Percentiles rank a stretch among this genome's conserved stretches.
These are phyloP conservation scores for Globisporangium solare DNA, from an alignment of 352 stramenopile genomes.

Conservation along the genomic window DNA sequence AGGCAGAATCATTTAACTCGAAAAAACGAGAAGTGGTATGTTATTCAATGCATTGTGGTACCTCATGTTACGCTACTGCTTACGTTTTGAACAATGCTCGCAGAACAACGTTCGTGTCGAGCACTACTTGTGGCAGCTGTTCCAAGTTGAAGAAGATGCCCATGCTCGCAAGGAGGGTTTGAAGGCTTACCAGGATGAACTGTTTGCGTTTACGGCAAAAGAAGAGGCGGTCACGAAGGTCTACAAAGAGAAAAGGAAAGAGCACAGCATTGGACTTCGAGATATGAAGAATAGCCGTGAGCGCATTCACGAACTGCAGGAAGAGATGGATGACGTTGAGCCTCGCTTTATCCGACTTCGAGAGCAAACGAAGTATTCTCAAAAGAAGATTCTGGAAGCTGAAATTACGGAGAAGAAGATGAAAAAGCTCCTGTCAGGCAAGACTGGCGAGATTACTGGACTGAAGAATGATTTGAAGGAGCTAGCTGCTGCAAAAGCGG, in stretches of 20 bases:
- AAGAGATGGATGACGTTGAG: slow-evolving; percentile 81
- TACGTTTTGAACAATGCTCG: background rate
- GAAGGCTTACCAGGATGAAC: slow-evolving; percentile 39
- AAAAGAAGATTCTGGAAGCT: slow-evolving; percentile 63
- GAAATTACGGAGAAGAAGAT: slow-evolving; percentile 40
- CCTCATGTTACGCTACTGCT: background rate
- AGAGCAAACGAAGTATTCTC: slow-evolving; percentile 83
- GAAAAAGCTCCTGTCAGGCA: slow-evolving; percentile 78
- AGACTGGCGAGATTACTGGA: slow-evolving; percentile 79
- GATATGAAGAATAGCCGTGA: slow-evolving; percentile 62
- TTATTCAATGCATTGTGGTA: slow-evolving; percentile 3
- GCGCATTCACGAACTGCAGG: slow-evolving; percentile 71
- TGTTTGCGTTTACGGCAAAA: slow-evolving; percentile 34
- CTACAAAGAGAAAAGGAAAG: slow-evolving; percentile 77
- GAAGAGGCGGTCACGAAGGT: slow-evolving; percentile 35
- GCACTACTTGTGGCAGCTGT: slow-evolving; percentile 96
- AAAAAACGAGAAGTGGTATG: slow-evolving; percentile 66
- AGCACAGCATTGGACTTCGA: slow-evolving; percentile 43
- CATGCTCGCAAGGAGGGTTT: slow-evolving; percentile 79
- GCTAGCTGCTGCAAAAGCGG: slow-evolving; percentile 47
- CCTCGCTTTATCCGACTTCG: slow-evolving; percentile 80
- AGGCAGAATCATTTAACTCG: slow-evolving; percentile 81
- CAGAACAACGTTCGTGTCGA: slow-evolving; percentile 81
- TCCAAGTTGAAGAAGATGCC: slow-evolving; percentile 91
- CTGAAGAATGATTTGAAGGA: slow-evolving; percentile 70